phyloP scores from a whole-genome alignment of 352 stramenopile species.

The Blastocystis sp. region DNA sequence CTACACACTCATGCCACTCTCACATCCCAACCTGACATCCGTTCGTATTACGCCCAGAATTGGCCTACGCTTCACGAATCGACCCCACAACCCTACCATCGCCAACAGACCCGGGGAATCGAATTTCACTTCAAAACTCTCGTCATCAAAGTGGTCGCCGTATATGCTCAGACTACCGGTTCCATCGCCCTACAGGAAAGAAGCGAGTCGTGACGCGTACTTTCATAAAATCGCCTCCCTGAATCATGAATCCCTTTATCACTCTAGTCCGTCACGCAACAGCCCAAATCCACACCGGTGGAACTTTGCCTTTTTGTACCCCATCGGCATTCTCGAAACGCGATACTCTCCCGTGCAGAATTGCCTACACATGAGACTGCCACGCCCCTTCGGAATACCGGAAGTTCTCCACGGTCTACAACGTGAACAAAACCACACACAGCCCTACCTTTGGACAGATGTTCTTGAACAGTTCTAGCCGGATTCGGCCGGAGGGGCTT shows the following conservation, averaged over 20 bases:
- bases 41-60: constrained; percentile 90
- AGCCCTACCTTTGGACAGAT: constrained; percentile 64
- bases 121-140: constrained; percentile 85
- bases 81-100: constrained; percentile 77
- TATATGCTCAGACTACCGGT: constrained; percentile 78
- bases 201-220: constrained; percentile 49
- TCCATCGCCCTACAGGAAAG: constrained; percentile 50
- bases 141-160: constrained; percentile 91
- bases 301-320: constrained; percentile 94
- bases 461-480: constrained; percentile 72
- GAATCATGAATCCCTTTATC: constrained; percentile 88
- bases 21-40: constrained; percentile 88
- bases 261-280: neutral
- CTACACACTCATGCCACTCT: constrained; percentile 40
- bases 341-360: constrained; percentile 91
- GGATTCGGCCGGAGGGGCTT: constrained; percentile 69
- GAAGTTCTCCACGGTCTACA: constrained; percentile 73
- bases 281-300: constrained; percentile 74
- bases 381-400: constrained; percentile 15
- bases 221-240: constrained; percentile 88
- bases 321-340: constrained; percentile 77
- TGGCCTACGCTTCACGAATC: constrained; percentile 76
- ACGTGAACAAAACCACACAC: neutral
- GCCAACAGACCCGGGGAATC: constrained; percentile 86
- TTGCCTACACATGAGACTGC: constrained; percentile 57